Base-by-base conservation (phyloP, 108 stramenopile genomes). In the Nitzschia sp. region DNA sequence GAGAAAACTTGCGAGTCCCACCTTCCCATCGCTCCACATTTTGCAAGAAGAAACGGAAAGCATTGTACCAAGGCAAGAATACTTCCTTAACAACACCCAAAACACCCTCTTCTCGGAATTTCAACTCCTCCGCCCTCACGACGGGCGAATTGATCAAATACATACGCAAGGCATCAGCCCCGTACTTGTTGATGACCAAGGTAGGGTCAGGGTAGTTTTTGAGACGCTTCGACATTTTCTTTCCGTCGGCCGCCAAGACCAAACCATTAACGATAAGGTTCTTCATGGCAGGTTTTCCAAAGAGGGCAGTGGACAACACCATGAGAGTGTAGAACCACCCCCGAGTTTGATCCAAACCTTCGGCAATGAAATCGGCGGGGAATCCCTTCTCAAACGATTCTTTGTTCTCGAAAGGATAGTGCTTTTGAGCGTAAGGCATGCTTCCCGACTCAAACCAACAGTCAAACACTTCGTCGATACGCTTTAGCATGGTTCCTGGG, bases 321-420 rank as follows among this genome's bases (percentile, higher is more conserved):
- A 98, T 99, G 27, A 99, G 83, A 0, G 99, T 99, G 85, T 99
- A 99, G 73, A 99, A 99, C 99, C 99, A 99, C n/a, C 99, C 99
- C 48, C 99, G 94, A 21, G 99, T 99, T 77, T 99, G 99, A 83
- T 99, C 99, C 36, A 99, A 85, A 17, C 99, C 99, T 86, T 99
- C 99, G 17, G 99, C 99, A 80, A 99, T 99, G 63, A 99, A 99
- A 72, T 99, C 98, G 16, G 99, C 99, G 2, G 99, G 99, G 75
- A 99, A 99, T 53, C 92, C 90, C 15, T 91, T 87, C 85, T 98
- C 91, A 72, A 99, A 99, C 55, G 77, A 36, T 47, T 94, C 95
- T 80, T 95, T 96, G 80, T 98, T 96, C 71, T 99, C 99, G 80
- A 99, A 99, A 6, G 99, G 99, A 76, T 99, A 99, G 77, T 99